Base-by-base conservation (phyloP, 2,329 filamentous ascomycete genomes). In the Penicillium sp. region DNA sequence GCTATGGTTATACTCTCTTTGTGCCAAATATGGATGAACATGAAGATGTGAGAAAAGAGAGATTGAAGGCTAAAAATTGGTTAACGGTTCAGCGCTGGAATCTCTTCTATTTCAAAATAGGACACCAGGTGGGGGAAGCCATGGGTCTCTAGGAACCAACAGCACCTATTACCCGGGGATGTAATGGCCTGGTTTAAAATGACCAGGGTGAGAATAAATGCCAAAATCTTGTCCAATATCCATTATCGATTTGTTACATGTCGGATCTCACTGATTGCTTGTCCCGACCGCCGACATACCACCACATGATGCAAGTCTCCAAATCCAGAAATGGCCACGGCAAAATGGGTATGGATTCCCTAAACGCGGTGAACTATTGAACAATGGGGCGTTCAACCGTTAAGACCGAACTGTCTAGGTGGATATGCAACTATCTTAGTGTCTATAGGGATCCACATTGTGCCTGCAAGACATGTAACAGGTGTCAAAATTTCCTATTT, bases 11-110 rank as follows among this genome's bases (percentile, higher is more conserved):
- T 35, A 27, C 16, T 50, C 46, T 25, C 67, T 69, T 69, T 69
- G 67, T 69, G 58, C 62, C 60, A 64, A 57, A 59, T 61, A 58
- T 59, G 58, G 60, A 49, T 14, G 50, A 25, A 33, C 39, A 52
- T 42, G 52, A 9, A 47, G n/a, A 8, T 16, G n/a, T 21, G 19
- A 23, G 16, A 33, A 44, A 19, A 23, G 25, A 59, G 29, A 59
- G 46, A 57, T 43, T 37, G 44, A n/a, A 37, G 33, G 33, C 46
- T 44, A 31, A 25, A 50, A 42, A 50, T 25, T 3, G 8, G 10
- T 9, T 0, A 5, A 19, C n/a, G 19, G n/a, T 39, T 19, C 9
- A 16, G n/a, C 35, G n/a, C 16, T n/a, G 19, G 6, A 16, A 10
- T 19, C 35, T n/a, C n/a, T 37, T 37, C 16, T 19, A 31, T 31